A percentile compares a stretch with the other conserved stretches of the same genome.
These are phyloP conservation scores for Anisodus tanguticus DNA, from an alignment of 257 asterid species.

Conservation along the genomic window DNA sequence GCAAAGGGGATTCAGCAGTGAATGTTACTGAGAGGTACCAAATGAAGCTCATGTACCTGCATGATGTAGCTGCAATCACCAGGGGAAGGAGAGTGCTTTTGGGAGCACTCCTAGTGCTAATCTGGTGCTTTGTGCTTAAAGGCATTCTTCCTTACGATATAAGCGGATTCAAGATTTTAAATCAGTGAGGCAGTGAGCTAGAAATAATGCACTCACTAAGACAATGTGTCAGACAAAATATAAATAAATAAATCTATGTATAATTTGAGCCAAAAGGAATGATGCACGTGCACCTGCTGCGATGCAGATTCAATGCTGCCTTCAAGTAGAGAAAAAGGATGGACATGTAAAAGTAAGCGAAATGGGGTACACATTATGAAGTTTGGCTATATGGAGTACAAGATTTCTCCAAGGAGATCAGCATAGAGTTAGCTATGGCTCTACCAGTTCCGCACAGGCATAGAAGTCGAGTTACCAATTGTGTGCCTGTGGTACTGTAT, in stretches of 20 bases:
- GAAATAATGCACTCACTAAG: not conserved
- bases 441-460: not conserved
- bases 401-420: constrained; percentile 3
- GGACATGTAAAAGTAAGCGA: not conserved
- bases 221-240: not conserved
- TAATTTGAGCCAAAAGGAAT: not conserved
- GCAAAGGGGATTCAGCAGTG: constrained; percentile 27
- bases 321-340: not conserved
- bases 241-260: not conserved
- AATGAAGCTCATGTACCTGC: constrained; percentile 35
- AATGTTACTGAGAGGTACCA: constrained; percentile 28
- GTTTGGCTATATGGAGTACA: not conserved
- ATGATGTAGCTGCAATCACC: constrained; percentile 28
- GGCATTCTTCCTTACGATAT: not conserved
- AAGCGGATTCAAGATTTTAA: not conserved
- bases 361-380: not conserved
- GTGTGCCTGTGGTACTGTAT: not conserved
- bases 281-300: not conserved
- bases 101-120: constrained; percentile 35
- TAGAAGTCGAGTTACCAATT: not conserved
- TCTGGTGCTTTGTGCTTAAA: constrained; percentile 49
- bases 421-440: not conserved
- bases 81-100: constrained; percentile 36
- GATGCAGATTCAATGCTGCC: not conserved
- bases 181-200: too few species aligned